Conservation (phyloP, 2,329 filamentous ascomycete genomes). For the Corynespora cassiicola region DNA sequence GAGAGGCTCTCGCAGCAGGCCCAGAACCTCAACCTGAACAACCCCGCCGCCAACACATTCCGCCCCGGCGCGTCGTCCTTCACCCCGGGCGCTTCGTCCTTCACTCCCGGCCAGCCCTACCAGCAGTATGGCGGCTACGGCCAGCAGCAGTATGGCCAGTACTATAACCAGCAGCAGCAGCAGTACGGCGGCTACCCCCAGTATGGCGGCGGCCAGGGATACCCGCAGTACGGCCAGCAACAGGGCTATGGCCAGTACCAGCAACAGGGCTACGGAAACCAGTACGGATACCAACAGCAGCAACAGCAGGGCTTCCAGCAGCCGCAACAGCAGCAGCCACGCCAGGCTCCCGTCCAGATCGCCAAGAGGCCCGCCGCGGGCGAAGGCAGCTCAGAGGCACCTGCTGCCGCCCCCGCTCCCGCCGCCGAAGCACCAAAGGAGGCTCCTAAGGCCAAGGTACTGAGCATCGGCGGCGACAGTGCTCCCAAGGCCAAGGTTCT, state of each 20-base stretch:
- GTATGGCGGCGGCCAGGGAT: constrained; percentile 51
- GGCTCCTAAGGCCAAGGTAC: constrained; percentile 66
- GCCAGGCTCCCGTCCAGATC: constrained; percentile 64
- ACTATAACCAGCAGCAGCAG: constrained; percentile 31
- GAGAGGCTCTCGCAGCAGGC: constrained; percentile 75
- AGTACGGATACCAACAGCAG: constrained; percentile 40
- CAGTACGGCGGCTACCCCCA: constrained; percentile 40
- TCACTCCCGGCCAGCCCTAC: constrained; percentile 75
- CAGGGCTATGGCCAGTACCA: constrained; percentile 38
- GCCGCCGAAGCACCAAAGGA: constrained; percentile 47
- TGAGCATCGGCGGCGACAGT: constrained; percentile 66
- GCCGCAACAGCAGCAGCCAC: constrained; percentile 44
- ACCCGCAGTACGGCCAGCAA: constrained; percentile 14
- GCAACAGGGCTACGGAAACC: constrained; percentile 33
- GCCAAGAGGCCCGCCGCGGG: constrained; percentile 65
- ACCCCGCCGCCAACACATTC: constrained; percentile 55
- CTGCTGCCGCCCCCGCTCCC: constrained; percentile 52
- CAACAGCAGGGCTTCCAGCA: constrained; percentile 45
- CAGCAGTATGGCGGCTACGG: constrained; percentile 57
- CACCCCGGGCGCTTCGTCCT: constrained; percentile 73
- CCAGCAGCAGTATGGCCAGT: constrained; percentile 59
- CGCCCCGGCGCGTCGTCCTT: constrained; percentile 73
- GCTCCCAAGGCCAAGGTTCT: constrained; percentile 66
- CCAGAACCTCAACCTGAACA: constrained; percentile 41
- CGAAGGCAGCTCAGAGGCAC: constrained; percentile 55